These are phyloP conservation scores for Aspergillus sp. DNA, from an alignment of 2,329 filamentous ascomycete genomes.

Conservation along the genomic window DNA sequence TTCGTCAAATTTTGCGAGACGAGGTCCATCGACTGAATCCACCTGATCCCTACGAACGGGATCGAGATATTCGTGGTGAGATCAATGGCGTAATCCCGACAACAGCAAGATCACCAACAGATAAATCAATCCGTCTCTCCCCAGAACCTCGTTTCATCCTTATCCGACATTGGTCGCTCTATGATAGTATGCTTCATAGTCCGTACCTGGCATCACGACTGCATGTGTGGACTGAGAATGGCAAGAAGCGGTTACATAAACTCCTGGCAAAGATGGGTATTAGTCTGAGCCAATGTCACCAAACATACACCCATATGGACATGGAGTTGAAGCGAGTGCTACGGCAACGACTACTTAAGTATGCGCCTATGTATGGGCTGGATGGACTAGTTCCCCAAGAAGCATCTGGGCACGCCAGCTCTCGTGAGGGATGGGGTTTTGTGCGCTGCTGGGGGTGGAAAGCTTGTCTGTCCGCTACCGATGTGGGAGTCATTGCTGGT, in stretches of 20 bases:
- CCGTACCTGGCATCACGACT: slow-evolving; percentile 86
- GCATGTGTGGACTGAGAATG: slow-evolving; percentile 88
- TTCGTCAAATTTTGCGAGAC: slow-evolving; percentile 78
- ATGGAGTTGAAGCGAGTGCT: slow-evolving; percentile 88
- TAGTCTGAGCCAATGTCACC: slow-evolving; percentile 83
- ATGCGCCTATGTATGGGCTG: slow-evolving; percentile 85
- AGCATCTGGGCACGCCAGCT: slow-evolving; percentile 61
- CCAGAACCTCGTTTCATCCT: slow-evolving; percentile 90
- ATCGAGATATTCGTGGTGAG: slow-evolving; percentile 57
- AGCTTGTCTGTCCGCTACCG: slow-evolving; percentile 83
- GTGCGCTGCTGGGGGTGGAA: slow-evolving; percentile 97
- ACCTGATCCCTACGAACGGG: slow-evolving; percentile 50
- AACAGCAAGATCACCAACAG: slow-evolving; percentile 77
- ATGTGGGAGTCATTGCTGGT: slow-evolving; percentile 86
- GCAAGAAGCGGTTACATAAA: slow-evolving; percentile 82
- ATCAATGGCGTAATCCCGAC: slow-evolving; percentile 78
- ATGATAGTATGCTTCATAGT: slow-evolving; percentile 97
- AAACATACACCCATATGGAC: slow-evolving; percentile 97
- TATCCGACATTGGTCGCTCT: slow-evolving; percentile 91
- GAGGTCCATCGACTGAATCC: slow-evolving; percentile 92
- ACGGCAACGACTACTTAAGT: slow-evolving; percentile 77
- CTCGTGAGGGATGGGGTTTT: slow-evolving; percentile 92
- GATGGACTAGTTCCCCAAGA: slow-evolving; percentile 83
- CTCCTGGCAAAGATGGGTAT: slow-evolving; percentile 97
- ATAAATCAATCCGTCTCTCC: slow-evolving; percentile 83